A percentile compares a stretch with the other conserved stretches of the same genome.
These are phyloP conservation scores for Senecio squalidus DNA, from an alignment of 140 eudicot species.

Conservation along the genomic window DNA sequence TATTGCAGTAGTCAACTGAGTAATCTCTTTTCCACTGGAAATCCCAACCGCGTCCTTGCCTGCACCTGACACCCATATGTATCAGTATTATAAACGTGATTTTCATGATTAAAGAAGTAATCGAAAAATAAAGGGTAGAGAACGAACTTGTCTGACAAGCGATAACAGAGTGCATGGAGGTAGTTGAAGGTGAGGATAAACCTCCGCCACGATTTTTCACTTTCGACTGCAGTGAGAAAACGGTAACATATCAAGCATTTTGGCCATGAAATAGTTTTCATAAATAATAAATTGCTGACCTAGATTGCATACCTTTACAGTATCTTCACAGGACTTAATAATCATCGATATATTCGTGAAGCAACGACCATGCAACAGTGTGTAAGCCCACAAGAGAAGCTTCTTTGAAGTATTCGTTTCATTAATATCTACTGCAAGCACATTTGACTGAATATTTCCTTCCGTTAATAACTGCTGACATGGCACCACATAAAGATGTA, in stretches of 20 bases:
- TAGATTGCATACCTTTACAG: constrained; percentile 50
- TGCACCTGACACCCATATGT: constrained; percentile 28
- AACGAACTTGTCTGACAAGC: constrained; percentile 60
- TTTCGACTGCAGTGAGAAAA: constrained; percentile 50
- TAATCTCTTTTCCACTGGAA: constrained; percentile 34
- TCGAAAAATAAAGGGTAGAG: neutral
- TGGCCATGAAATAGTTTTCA: neutral
- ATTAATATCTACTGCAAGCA: constrained; percentile 54
- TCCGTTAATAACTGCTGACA: constrained; percentile 58
- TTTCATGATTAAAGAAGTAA: neutral
- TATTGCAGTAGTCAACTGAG: constrained; percentile 9
- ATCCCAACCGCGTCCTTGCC: constrained; percentile 48
- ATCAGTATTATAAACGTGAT: neutral
- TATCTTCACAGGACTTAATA: constrained; percentile 91
- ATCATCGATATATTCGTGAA: constrained; percentile 50
- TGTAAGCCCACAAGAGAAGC: constrained; percentile 90
- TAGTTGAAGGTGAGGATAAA: constrained; percentile 43
- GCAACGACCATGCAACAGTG: constrained; percentile 79
- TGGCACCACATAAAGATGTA: constrained; percentile 72
- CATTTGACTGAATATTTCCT: constrained; percentile 50
- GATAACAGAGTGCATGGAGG: constrained; percentile 28
- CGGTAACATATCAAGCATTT: neutral
- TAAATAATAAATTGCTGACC: neutral
- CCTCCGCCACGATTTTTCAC: constrained; percentile 53
- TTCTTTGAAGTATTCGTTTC: constrained; percentile 76